phyloP scores from a whole-genome alignment of 2,329 filamentous ascomycete species.

The Pseudogymnoascus sp. region DNA sequence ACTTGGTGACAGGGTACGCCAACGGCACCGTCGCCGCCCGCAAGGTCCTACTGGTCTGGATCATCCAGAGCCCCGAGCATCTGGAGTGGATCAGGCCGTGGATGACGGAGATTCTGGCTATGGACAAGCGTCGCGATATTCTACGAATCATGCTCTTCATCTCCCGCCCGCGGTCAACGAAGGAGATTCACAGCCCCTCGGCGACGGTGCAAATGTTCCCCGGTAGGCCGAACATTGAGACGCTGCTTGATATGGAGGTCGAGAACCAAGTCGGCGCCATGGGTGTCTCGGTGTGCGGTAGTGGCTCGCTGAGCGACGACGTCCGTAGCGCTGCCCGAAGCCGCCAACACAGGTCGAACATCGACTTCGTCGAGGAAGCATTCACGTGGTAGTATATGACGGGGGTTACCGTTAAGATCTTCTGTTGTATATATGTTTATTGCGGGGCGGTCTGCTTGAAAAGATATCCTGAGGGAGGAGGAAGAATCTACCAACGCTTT shows the following conservation, averaged over 20 bases:
- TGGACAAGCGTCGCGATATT: conserved; percentile 66
- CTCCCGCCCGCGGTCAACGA: conserved; percentile 64
- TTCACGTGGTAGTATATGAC: conserved; percentile 51
- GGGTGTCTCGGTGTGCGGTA: conserved; percentile 67
- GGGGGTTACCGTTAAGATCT: conserved; percentile 11
- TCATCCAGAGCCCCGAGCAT: conserved; percentile 70
- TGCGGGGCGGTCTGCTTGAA: not conserved
- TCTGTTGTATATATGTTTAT: conserved; percentile 12
- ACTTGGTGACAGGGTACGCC: conserved; percentile 61
- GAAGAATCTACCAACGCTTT: conserved; percentile 1
- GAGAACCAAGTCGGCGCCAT: conserved; percentile 66
- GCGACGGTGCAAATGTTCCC: conserved; percentile 80
- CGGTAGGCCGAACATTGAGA: conserved; percentile 66
- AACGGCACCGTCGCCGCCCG: conserved; percentile 63
- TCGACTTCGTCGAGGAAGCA: conserved; percentile 74
- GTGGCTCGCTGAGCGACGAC: conserved; percentile 66
- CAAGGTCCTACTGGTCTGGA: conserved; percentile 69
- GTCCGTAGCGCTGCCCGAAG: conserved; percentile 60
- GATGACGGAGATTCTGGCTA: conserved; percentile 73
- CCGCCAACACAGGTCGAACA: conserved; percentile 55
- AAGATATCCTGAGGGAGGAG: not conserved
- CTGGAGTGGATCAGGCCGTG: conserved; percentile 76
- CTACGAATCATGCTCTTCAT: conserved; percentile 74
- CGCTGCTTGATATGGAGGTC: conserved; percentile 65
- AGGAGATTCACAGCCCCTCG: conserved; percentile 72